Percentiles rank a stretch among this genome's conserved stretches.
phyloP scores from a whole-genome alignment of 352 stramenopile species.

The Salisapilia sapeloensis region DNA sequence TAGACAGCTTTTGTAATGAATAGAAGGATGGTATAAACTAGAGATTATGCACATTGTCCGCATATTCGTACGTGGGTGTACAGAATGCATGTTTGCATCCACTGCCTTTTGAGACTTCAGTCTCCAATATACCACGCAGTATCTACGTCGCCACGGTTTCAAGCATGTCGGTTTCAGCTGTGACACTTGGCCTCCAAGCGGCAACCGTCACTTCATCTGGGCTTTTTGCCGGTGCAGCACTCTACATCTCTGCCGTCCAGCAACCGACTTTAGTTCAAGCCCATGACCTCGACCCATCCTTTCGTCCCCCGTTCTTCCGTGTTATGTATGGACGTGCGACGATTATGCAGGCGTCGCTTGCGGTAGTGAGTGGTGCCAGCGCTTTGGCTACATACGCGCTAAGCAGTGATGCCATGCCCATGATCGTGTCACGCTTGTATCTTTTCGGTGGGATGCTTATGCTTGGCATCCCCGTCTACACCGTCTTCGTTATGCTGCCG shows the following conservation, averaged over 20 bases:
- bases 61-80: too few relatives aligned
- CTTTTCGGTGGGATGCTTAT: slow-evolving; percentile 29
- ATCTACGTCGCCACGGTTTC: too few relatives aligned
- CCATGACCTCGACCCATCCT: slow-evolving; percentile 15
- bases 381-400: slow-evolving; percentile 24
- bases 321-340: slow-evolving; percentile 66
- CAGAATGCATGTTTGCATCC: too few relatives aligned
- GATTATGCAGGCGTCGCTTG: slow-evolving; percentile 38
- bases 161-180: too few relatives aligned
- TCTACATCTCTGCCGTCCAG: slow-evolving; percentile 56
- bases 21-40: too few relatives aligned
- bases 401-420: slow-evolving; percentile 23
- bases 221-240: slow-evolving; percentile 46
- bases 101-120: too few relatives aligned
- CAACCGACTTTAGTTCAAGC: slow-evolving; percentile 54
- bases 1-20: too few relatives aligned
- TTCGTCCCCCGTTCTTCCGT: slow-evolving; percentile 59
- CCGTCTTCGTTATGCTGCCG: slow-evolving; percentile 38
- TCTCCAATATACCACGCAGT: too few relatives aligned
- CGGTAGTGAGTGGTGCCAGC: slow-evolving; percentile 28
- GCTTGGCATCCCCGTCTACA: slow-evolving; percentile 42
- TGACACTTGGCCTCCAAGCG: too few relatives aligned
- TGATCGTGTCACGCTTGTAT: slow-evolving; percentile 1
- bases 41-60: too few relatives aligned
- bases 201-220: slow-evolving; percentile 6